Conservation (phyloP, 371 early-diverging fungal genomes). For the Mortierella sp. region DNA sequence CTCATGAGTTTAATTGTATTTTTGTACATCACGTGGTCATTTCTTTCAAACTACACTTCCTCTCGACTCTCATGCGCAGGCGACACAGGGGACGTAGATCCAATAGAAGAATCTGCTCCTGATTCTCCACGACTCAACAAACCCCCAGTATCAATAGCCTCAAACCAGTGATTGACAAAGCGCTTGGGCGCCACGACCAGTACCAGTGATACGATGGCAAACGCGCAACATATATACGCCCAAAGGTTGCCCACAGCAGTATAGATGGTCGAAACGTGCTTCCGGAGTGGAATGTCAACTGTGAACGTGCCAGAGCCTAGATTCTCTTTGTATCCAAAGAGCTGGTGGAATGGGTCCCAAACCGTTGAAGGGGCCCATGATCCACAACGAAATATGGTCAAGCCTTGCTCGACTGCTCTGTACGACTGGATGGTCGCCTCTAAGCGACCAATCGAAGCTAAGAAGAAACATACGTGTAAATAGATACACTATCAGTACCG, state of each 20-base stretch:
- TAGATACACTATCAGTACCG: no score
- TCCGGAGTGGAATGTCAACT: constrained; percentile 62
- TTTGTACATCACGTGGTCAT: not conserved
- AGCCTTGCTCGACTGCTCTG: constrained; percentile 67
- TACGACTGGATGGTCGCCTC: constrained; percentile 59
- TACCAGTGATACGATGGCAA: constrained; percentile 28
- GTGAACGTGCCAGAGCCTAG: constrained; percentile 55
- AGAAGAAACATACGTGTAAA: not conserved
- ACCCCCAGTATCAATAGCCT: constrained; percentile 12
- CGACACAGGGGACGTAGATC: not conserved
- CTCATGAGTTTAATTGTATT: not conserved
- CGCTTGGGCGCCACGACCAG: constrained; percentile 28
- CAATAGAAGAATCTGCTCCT: not conserved
- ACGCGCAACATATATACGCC: constrained; percentile 56
- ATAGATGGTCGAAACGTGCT: constrained; percentile 59
- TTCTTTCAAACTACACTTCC: not conserved
- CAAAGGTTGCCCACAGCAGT: constrained; percentile 57
- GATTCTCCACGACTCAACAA: not conserved
- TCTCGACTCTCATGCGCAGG: no score
- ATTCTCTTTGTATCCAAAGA: constrained; percentile 58
- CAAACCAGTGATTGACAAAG: constrained; percentile 11
- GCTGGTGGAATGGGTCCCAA: constrained; percentile 59
- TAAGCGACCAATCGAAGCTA: constrained; percentile 61
- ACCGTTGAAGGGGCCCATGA: constrained; percentile 65
- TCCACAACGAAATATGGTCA: constrained; percentile 64